These are phyloP conservation scores for Pseudocercospora macadamiae DNA, from an alignment of 2,329 filamentous ascomycete genomes.

Conservation along the genomic window DNA sequence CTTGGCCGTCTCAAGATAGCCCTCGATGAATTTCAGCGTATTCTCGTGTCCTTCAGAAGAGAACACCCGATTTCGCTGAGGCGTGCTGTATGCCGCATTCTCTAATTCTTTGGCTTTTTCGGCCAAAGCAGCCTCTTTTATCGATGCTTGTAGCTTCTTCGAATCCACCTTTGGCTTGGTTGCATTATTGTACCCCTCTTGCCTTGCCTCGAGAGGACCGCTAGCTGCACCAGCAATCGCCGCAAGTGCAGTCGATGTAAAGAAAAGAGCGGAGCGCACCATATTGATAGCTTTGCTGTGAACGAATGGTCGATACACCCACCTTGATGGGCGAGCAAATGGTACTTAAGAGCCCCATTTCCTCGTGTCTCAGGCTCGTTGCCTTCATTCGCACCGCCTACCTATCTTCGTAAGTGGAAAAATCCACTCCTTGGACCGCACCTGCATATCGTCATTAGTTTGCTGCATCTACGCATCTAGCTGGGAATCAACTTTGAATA, in stretches of 20 bases:
- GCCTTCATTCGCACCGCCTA: neutral
- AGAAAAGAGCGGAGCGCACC: constrained; percentile 13
- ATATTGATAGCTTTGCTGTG: constrained; percentile 9
- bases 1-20: constrained; percentile 48
- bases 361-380: neutral
- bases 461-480: neutral
- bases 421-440: constrained; percentile 1
- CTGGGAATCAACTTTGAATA: neutral
- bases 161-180: constrained; percentile 20
- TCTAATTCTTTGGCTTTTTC: constrained; percentile 38
- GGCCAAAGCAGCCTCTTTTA: constrained; percentile 24
- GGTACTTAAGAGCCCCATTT: constrained; percentile 8
- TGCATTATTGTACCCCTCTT: constrained; percentile 7
- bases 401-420: neutral
- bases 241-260: constrained; percentile 11
- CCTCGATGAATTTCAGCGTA: constrained; percentile 44
- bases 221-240: constrained; percentile 9
- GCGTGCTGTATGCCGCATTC: constrained; percentile 43
- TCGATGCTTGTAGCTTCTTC: constrained; percentile 24
- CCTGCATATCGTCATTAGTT: constrained; percentile 14
- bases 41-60: constrained; percentile 43
- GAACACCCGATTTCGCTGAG: constrained; percentile 43
- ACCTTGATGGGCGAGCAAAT: constrained; percentile 17
- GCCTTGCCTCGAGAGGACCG: constrained; percentile 12
- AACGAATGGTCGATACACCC: neutral